A percentile compares a stretch with the other conserved stretches of the same genome.
These are phyloP conservation scores for Colletotrichum truncatum DNA, from an alignment of 2,329 filamentous ascomycete genomes.

Conservation along the genomic window DNA sequence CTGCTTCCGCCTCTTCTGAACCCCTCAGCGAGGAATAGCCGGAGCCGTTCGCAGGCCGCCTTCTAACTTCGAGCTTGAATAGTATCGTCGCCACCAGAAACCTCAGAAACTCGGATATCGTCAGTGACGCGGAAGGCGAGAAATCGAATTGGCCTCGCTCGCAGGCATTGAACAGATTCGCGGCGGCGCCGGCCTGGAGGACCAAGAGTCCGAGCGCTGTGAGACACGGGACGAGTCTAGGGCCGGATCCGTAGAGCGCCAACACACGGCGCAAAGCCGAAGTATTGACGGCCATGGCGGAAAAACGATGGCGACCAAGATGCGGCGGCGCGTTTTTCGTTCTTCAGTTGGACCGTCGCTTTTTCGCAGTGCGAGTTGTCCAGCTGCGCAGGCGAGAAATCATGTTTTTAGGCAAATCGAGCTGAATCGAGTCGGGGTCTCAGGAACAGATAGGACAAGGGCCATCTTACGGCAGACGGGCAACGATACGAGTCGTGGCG, in stretches of 20 bases:
- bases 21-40: conserved; percentile 17
- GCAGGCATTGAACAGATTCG: conserved; percentile 41
- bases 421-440: background rate
- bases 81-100: conserved; percentile 38
- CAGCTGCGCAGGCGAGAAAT: background rate
- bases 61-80: conserved; percentile 34
- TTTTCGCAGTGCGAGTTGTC: background rate
- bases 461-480: too few relatives aligned
- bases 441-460: background rate
- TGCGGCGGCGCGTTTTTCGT: background rate
- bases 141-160: conserved; percentile 36
- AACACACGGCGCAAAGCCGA: conserved; percentile 9
- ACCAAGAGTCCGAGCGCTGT: conserved; percentile 43
- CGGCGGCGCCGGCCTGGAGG: conserved; percentile 43
- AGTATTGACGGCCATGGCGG: background rate
- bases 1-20: conserved; percentile 20
- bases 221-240: conserved; percentile 29
- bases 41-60: conserved; percentile 10
- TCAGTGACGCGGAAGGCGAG: conserved; percentile 40
- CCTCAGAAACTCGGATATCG: conserved; percentile 40
- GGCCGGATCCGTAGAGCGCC: conserved; percentile 16
- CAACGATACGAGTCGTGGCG: background rate
- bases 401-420: conserved; percentile 11
- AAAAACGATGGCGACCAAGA: background rate
- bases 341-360: background rate